Conservation (phyloP, 768 basidiomycete genomes). For the Panus rudis region DNA sequence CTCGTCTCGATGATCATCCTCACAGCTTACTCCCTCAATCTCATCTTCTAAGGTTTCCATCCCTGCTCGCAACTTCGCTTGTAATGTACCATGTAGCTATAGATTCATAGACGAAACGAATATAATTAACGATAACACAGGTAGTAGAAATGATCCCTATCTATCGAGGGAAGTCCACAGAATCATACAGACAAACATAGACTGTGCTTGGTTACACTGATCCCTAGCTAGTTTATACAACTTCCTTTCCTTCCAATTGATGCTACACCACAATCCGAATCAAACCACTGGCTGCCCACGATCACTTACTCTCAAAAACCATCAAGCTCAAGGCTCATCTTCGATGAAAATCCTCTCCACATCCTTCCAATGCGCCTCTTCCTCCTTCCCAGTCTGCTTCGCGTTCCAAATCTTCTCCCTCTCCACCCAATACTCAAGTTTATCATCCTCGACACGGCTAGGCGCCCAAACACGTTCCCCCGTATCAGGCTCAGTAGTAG, state of each 20-base stretch:
- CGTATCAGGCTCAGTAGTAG: constrained; percentile 80
- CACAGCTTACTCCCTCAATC: constrained; percentile 29
- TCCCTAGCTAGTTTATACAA: too few relatives aligned
- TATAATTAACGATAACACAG: too few relatives aligned
- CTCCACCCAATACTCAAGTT: constrained; percentile 78
- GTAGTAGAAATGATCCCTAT: too few relatives aligned
- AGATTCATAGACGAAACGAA: too few relatives aligned
- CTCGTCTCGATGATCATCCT: constrained; percentile 30
- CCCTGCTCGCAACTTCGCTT: too few relatives aligned
- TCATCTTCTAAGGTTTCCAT: constrained; percentile 33
- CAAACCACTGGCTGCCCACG: too few relatives aligned
- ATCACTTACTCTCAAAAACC: not conserved
- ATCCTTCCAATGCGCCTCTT: constrained; percentile 46
- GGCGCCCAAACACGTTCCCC: constrained; percentile 88
- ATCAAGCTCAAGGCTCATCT: constrained; percentile 29
- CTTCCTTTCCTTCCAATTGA: too few relatives aligned
- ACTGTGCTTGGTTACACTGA: too few relatives aligned
- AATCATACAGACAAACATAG: too few relatives aligned
- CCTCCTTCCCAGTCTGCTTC: constrained; percentile 27
- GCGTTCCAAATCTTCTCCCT: constrained; percentile 55
- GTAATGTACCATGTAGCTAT: too few relatives aligned
- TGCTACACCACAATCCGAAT: too few relatives aligned
- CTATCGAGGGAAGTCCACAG: too few relatives aligned
- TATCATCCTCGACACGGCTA: constrained; percentile 34
- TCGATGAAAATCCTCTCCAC: constrained; percentile 83